Base-by-base conservation (phyloP, 2,329 filamentous ascomycete genomes). In the Beauveria asiatica region DNA sequence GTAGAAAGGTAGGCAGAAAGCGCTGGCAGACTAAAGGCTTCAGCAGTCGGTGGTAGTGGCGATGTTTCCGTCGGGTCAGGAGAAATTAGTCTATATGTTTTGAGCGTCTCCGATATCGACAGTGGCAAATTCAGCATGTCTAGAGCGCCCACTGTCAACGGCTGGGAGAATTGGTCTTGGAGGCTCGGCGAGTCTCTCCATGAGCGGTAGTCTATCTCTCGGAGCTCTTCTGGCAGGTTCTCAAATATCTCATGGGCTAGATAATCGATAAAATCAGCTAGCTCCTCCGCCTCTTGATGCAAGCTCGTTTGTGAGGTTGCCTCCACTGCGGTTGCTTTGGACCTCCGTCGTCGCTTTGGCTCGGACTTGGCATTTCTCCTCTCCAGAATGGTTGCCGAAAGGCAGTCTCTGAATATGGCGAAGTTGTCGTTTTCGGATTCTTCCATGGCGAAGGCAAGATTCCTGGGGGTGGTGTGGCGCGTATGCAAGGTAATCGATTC, bases 241-340 rank as follows among this genome's bases (percentile, higher is more conserved):
- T 78, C 73, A 72, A 93, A 95, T 57, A 87, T 83, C 69, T 89
- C 82, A 52, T 76, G 73, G 25, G 89, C 85, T 33, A 94, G 80
- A 72, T 92, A 94, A 76, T 92, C 86, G 58, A 89, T 85, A 72
- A 95, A 95, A 1, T 95, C 91, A 27, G 84, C 83, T 23, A 94
- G 74, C 59, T 92, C 89, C 65, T 88, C 86, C 5, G 82, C 83
- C 65, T 83, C 69, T 45, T 59, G 50, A 50, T 60, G 59, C 60
- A 59, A 59, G 9, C 39, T 60, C 57, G 63, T 62, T 25, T 62
- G 61, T 61, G 60, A 57, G 46, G 62, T 39, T 59, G 65, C 57
- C 27, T 65, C 61, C 27, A 61, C 56, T 21, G 63, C 46, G 41
- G 55, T 57, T 49, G 59, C 58, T 60, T 68, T 70, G 48, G 64